Evolutionary conservation across 306 rosid genomes (phyloP), one percentile per base, ranked within the genome.

Genomic region (Pterocarpus santalinus): DNA sequence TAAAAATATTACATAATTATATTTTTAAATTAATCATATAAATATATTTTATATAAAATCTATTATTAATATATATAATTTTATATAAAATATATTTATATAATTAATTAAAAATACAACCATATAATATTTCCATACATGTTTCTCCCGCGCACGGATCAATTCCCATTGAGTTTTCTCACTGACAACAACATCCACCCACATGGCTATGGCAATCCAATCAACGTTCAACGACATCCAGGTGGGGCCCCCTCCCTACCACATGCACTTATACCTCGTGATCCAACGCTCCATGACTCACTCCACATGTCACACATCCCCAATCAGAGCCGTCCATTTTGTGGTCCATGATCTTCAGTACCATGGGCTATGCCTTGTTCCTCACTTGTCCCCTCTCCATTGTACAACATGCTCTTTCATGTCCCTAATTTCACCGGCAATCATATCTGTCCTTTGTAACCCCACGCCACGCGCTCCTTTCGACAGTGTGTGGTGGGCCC

Each of bases 261-360:
- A 90, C 98, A 83, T 89, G 92, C 72, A 34, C 8, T 41, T 84
- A 84, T 70, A 5, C 44, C 83, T 6, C 30, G 32, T 33, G 58
- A 93, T 91, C 95, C 81, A 70, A 85, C 86, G 91, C 57, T 64
- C 70, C 84, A 43, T 9, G 74, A 81, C 76, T 78, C 64, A 63
- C 67, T 36, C 67, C 60, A 2, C 76, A 51, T 15, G 56, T 46
- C 60, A 81, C 61, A 64, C 64, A 28, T 58, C 44, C 17, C 13
- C 39, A 47, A 88, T 87, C 91, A 5, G n/a, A 38, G 4, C 91
- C 93, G 85, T 91, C 77, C n/a, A 74, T 46, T 79, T 76, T 8
- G 36, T 51, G 85, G 97, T 88, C 93, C 85, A 74, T 16, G 16
- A 69, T 82, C 55, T 80, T 84, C 73, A 85, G 46, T 55, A 43